Conservation (phyloP, 2,329 filamentous ascomycete genomes). For the Pyrenophora tritici-repentis region DNA sequence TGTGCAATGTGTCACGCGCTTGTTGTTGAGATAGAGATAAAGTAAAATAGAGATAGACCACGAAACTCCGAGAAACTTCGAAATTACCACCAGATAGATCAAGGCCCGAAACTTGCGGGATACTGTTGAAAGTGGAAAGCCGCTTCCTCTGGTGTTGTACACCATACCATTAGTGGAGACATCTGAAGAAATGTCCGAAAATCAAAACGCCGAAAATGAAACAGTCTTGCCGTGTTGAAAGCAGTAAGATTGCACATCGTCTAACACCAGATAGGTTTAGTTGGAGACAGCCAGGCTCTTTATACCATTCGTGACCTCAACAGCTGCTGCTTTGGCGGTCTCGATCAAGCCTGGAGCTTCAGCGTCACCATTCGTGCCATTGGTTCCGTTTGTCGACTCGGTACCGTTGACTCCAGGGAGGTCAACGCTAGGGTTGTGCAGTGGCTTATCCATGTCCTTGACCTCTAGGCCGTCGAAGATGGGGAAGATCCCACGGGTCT, state of each 20-base stretch:
- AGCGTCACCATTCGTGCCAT: constrained; percentile 15
- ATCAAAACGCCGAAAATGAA: constrained; percentile 12
- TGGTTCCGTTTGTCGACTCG: constrained; percentile 7
- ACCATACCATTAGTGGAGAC: neutral
- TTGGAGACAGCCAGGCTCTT: constrained; percentile 33
- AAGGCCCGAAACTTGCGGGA: constrained; percentile 15
- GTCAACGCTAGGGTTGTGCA: constrained; percentile 25
- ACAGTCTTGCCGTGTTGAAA: constrained; percentile 43
- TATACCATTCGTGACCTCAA: constrained; percentile 39
- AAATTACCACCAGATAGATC: neutral
- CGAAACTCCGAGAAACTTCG: neutral
- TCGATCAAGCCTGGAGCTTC: constrained; percentile 27
- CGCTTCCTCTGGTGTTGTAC: constrained; percentile 11
- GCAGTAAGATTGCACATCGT: constrained; percentile 29
- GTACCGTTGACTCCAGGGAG: constrained; percentile 15
- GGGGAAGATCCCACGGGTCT: constrained; percentile 78
- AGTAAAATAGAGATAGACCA: neutral
- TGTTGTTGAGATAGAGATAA: neutral
- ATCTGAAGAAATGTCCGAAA: neutral
- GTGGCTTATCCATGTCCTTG: constrained; percentile 62
- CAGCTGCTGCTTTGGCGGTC: constrained; percentile 34
- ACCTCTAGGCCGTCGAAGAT: constrained; percentile 80
- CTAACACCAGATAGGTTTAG: constrained; percentile 18
- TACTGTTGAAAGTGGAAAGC: constrained; percentile 30
- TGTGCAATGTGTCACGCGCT: neutral